Evolutionary conservation across 768 basidiomycete genomes (phyloP).

Genomic region (Phanerochaete sordida): DNA sequence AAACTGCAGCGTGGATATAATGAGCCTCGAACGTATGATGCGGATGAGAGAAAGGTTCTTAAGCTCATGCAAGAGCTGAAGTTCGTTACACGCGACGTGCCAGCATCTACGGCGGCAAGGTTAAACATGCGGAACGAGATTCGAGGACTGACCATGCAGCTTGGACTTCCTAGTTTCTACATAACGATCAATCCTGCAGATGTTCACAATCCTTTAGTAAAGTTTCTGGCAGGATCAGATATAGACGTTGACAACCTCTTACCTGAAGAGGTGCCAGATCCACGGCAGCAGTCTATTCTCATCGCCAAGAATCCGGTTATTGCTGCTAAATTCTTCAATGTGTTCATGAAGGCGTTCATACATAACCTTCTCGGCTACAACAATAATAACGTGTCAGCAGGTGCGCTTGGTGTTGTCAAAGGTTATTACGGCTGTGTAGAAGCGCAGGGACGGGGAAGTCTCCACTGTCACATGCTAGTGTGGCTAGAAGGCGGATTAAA

Average conservation of each 20-base stretch:
- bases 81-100: conserved; percentile 14
- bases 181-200: conserved; percentile 45
- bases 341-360: conserved; percentile 22
- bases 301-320: conserved; percentile 38
- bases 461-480: conserved; percentile 31
- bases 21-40: conserved; percentile 22
- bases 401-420: conserved; percentile 28
- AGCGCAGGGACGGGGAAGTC: conserved; percentile 23
- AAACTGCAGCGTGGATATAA: conserved; percentile 9
- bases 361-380: neutral
- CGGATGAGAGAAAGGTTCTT: conserved; percentile 29
- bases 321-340: conserved; percentile 40
- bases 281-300: conserved; percentile 29
- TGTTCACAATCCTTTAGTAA: conserved; percentile 38
- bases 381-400: conserved; percentile 19
- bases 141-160: conserved; percentile 26
- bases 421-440: conserved; percentile 36
- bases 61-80: conserved; percentile 22
- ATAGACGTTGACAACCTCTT: conserved; percentile 33
- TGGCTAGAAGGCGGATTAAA: conserved; percentile 25
- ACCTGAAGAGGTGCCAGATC: conserved; percentile 25
- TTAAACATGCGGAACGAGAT: conserved; percentile 36
- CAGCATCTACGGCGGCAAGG: conserved; percentile 29
- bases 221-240: conserved; percentile 33
- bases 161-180: conserved; percentile 39